Evolutionary conservation across 1,139 yeast genomes (phyloP), one percentile per base, ranked within the genome.

Genomic region (Nadsonia commutata): DNA sequence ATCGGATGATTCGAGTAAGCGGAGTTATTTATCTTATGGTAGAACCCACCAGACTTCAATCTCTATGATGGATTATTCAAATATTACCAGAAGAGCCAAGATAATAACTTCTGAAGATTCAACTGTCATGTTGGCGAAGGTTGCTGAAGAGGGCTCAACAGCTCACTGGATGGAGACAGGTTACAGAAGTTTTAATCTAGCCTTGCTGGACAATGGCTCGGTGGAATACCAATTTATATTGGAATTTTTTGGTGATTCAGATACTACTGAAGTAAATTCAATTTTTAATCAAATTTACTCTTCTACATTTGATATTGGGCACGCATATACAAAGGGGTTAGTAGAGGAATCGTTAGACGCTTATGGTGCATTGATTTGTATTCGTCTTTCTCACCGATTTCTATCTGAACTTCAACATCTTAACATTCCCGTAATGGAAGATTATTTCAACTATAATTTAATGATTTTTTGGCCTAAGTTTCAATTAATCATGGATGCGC

Each of bases 391-490:
- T 2, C 93, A 84, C 50, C 67, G 70, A 2, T 62, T 80, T 39
- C 83, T 76, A 52, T 68, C 72, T 40, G 78, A 74, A 51, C 64
- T 82, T 40, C 86, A 78, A 52, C 65, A 72, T 59, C 62, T 94
- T 56, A 62, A 67, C 37, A 73, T 83, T 3, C 94, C 95, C 0
- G 76, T 79, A 1, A 65, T 84, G 54, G 88, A 81, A 51, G 82
- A 76, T 47, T 83, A 82, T 56, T 66, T 84, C 48, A 80, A 82
- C 55, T 68, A 77, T 11, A 75, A 82, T 48, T 62, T 80, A 47
- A 70, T 83, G 40, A 54, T 49, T 19, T 64, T 88, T 37, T 88
- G 96, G 96, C 95, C 96, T 1, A 77, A 74, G 47, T 82, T 86
- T 55, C 94, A 90, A 53, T 71, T 68, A 42, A 67, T 83, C 37